Evolutionary conservation across 352 stramenopile genomes (phyloP), one percentile per base, ranked within the genome.

Genomic region (Phytophthora europaea): DNA sequence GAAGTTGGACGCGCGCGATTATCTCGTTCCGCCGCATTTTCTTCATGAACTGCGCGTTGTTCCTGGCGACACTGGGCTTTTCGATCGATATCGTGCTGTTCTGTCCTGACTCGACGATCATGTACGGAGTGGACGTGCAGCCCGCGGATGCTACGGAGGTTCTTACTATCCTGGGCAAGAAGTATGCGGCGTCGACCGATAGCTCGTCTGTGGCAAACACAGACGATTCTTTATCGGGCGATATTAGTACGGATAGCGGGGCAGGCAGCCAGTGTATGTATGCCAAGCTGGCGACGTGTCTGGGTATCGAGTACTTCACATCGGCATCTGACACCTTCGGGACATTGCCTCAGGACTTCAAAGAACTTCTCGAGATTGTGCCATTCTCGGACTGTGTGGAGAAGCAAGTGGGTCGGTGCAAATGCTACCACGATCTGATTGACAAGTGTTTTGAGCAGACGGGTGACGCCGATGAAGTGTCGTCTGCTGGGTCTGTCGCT

Each of bases 21-120:
- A 73, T 90, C 23, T 94, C 87, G 40, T 96, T 94, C 70, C 87
- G 88, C 10, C 89, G 87, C 55, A 94, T 96, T 57, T 95, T 96
- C 62, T 82, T 94, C 26, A 93, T 90, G 76, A 94, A 95, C 67
- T 90, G 75, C 50, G 80, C 86, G 31, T 61, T 96, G 55, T 95
- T 96, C 36, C 56, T 92, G 20, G 83, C 88, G 2, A 81, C 83
- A 1, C 55, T 95, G 9, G 89, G 86, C 0, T 82, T 94, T 59
- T 81, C 88, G 33, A 65, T 96, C 51, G 90, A 96, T 62, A 80
- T 96, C 20, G 83, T 92, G 38, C 70, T 95, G 40, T 90, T 80
- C 40, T 96, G 89, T 34, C 89, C 89, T 6, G 84, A 94, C 54
- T 87, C 88, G 13, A 67, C 86, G 9, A 92, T 94, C 61, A 87